Evolutionary conservation across 257 asterid species (phyloP), one percentile per base, ranked within the genome.

Genomic region (Nicotiana tabacum): DNA sequence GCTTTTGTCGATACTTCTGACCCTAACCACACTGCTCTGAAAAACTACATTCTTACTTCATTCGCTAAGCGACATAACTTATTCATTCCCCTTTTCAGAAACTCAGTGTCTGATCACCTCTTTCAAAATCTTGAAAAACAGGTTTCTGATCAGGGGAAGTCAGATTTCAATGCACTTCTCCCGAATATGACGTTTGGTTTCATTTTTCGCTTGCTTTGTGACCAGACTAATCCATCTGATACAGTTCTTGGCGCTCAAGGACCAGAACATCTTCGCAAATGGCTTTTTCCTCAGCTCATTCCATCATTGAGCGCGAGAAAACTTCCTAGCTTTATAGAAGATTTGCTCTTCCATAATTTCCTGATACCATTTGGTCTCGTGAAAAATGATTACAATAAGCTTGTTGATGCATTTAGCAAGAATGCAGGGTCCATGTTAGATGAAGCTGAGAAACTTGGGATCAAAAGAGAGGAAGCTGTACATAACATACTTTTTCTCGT

Each of bases 401-500:
- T 95, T 5, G 90, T 88, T 77, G 77, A 82, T 0, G 92, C 93
- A 0, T 93, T 95, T 37, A 58, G 81, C 66, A 76, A 72, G 16
- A 81, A 85, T 3, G 92, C 90, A 0, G 79, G 82, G 24, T 16
- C 88, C 0, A 35, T 89, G 13, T 77, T 94, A n/a, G 95, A 91
- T 10, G 93, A 89, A 78, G 91, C 91, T 0, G 98, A 91, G 39
- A 83, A 79, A 0, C 37, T 55, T 0, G 98, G 97, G 4, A 35
- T 95, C 5, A 80, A 89, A 37, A 83, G 97, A 79, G 96, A 95
- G 15, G 98, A 95, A 77, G 97, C 97, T 0, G 89, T 93, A 60
- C 97, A 93, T 30, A 95, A 95, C 67, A 83, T 95, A 18, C 92
- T 95, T 29, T 95, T 95, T n/a, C 72, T 95, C 5, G 98, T 97